phyloP scores from a whole-genome alignment of 176 grass and related monocot species.

The Carex kokanica region DNA sequence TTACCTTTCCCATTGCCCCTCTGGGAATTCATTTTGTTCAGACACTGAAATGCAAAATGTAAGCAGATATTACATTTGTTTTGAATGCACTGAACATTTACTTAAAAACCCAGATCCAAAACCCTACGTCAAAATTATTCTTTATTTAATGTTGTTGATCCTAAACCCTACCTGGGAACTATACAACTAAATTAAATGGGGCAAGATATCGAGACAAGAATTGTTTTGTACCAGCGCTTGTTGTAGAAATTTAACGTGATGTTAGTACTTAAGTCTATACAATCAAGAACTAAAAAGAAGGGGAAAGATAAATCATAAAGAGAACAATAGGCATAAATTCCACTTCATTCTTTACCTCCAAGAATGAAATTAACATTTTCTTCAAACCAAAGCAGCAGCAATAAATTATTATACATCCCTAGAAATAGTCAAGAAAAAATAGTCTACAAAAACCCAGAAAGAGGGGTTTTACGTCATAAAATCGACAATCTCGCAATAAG shows the following conservation, averaged over 20 bases:
- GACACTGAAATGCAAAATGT: slow-evolving; percentile 16
- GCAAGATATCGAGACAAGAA: not conserved
- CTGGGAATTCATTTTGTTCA: slow-evolving; percentile 6
- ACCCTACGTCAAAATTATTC: not conserved
- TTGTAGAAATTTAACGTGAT: not conserved
- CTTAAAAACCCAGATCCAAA: not conserved
- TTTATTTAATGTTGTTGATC: not conserved
- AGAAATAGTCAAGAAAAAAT: not conserved
- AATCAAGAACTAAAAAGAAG: slow-evolving; percentile 12
- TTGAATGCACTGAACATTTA: not conserved
- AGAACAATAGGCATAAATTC: not conserved
- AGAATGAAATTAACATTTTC: not conserved
- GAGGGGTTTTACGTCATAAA: not conserved
- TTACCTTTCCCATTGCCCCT: slow-evolving; percentile 21
- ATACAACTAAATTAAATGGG: not conserved
- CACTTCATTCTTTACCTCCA: not conserved
- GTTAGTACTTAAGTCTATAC: not conserved
- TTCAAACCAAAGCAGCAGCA: not conserved
- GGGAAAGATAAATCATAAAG: not conserved
- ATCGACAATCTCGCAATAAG: not conserved
- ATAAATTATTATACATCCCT: not conserved
- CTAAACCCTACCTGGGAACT: not conserved
- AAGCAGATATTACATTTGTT: not conserved
- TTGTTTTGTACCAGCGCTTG: not conserved
- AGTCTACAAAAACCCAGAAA: not conserved